Evolutionary conservation across 2,329 filamentous ascomycete species (phyloP), one percentile per base, ranked within the genome.

Genomic region (Laburnicola sp.): DNA sequence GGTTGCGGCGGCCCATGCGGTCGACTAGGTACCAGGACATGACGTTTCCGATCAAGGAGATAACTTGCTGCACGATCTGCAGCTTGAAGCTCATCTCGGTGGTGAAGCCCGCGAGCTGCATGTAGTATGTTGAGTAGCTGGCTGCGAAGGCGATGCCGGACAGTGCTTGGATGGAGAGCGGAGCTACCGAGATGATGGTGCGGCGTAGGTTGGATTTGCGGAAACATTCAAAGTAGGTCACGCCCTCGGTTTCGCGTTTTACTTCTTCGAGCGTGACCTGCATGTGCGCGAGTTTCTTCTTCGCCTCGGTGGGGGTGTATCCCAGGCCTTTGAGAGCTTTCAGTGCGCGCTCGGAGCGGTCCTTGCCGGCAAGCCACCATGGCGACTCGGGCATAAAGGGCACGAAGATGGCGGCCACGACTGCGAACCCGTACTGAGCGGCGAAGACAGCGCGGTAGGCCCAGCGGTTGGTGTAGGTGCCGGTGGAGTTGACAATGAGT

Each of bases 161-260:
- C n/a, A 64, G 68, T 38, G 71, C 71, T 47, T 78, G 76, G 37
- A 75, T 76, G 7, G 69, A 70, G 60, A 74, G 75, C 16, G 66
- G 66, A 63, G 73, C 68, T 55, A 80, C 79, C 23, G 82, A 78
- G 57, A 86, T 85, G 65, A 88, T 89, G 2, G 90, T 94, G 21
- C 90, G 84, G 50, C 90, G 86, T 41, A 86, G 77, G 66, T 95
- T 86, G 21, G 82, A 81, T 9, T 88, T 88, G 69, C 81, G 86
- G 80, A 95, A 94, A 75, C 89, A 95, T 69, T 94, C 90, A 60
- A 82, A 73, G 70, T 93, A 95, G 37, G 81, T 85, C 6, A 87
- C 82, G 35, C 89, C 89, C 9, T 77, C 76, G 38, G 58, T 64
- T 52, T 77, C 73, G 32, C 49, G 43, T 35, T 60, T 61, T 9